A percentile compares a stretch with the other conserved stretches of the same genome.
phyloP scores from a whole-genome alignment of 2,329 filamentous ascomycete genomes.

The Trichophyton mentagrophytes region DNA sequence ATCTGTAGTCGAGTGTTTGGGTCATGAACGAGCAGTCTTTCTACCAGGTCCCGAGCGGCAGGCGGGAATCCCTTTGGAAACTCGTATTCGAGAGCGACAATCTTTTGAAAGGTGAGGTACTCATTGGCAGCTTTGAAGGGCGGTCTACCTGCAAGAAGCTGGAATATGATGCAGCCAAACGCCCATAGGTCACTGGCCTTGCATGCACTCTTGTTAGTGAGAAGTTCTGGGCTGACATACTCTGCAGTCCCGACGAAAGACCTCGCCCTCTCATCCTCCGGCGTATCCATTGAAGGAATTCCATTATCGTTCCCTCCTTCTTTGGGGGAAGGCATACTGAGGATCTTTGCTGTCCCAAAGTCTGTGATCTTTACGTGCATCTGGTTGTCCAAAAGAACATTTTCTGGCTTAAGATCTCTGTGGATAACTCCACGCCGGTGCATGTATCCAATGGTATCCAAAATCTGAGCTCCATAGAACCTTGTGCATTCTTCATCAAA shows the following conservation, averaged over 20 bases:
- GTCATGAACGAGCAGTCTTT: conserved; percentile 79
- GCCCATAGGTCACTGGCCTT: conserved; percentile 98
- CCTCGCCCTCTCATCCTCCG: conserved; percentile 62
- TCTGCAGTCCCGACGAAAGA: conserved; percentile 97
- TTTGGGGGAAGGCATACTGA: conserved; percentile 45
- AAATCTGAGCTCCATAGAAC: conserved; percentile 90
- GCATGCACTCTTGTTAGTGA: conserved; percentile 92
- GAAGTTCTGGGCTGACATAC: conserved; percentile 93
- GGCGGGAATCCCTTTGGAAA: conserved; percentile 82
- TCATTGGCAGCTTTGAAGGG: conserved; percentile 95
- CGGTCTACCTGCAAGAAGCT: conserved; percentile 85
- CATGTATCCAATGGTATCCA: conserved; percentile 97
- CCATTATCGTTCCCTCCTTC: conserved; percentile 29
- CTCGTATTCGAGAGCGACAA: conserved; percentile 84
- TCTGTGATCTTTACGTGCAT: conserved; percentile 99
- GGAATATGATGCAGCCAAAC: conserved; percentile 95
- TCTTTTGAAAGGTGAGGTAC: conserved; percentile 97
- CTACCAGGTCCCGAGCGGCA: conserved; percentile 75
- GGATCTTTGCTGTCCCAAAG: conserved; percentile 93
- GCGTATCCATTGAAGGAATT: conserved; percentile 37
- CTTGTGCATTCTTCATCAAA: conserved; percentile 90
- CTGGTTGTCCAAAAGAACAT: conserved; percentile 84
- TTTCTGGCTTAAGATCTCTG: conserved; percentile 91
- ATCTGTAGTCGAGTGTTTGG: conserved; percentile 72
- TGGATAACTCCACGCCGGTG: conserved; percentile 92